phyloP scores from a whole-genome alignment of 192 early-diverging fungal genomes.

The Gigaspora rosea region DNA sequence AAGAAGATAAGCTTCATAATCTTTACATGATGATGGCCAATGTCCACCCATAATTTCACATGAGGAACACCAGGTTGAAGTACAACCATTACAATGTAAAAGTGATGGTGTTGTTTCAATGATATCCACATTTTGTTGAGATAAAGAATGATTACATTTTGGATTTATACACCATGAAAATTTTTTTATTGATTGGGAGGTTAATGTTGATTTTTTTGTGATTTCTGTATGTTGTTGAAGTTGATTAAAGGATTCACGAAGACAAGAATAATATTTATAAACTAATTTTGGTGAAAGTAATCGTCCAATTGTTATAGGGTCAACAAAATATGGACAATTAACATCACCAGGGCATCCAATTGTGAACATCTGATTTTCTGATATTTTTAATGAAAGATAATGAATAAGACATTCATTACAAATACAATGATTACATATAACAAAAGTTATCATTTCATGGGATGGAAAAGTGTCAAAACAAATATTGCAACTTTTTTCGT shows the following conservation, averaged over 20 bases:
- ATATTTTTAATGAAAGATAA: constrained; percentile 27
- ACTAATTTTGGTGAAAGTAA: constrained; percentile 13
- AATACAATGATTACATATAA: constrained; percentile 16
- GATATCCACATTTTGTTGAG: not conserved
- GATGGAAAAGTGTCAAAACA: constrained; percentile 11
- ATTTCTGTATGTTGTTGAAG: constrained; percentile 4
- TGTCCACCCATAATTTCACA: constrained; percentile 17
- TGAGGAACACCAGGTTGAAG: constrained; percentile 1
- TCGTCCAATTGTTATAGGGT: constrained; percentile 29
- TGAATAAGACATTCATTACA: constrained; percentile 28
- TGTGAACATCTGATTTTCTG: constrained; percentile 18
- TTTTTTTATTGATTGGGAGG: not conserved
- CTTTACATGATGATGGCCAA: constrained; percentile 30
- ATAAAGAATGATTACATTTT: constrained; percentile 22
- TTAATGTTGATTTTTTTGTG: not conserved
- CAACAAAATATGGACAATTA: constrained; percentile 19
- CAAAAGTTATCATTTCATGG: not conserved
- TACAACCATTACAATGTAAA: constrained; percentile 19
- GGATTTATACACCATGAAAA: constrained; percentile 22
- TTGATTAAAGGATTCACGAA: constrained; percentile 19
- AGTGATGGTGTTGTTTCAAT: not conserved
- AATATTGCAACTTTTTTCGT: constrained; percentile 13
- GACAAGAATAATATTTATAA: constrained; percentile 22
- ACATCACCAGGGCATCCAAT: constrained; percentile 16
- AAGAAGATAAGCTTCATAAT: constrained; percentile 9